Evolutionary conservation across 768 basidiomycete genomes (phyloP).

Genomic region (Amanita exitialis): DNA sequence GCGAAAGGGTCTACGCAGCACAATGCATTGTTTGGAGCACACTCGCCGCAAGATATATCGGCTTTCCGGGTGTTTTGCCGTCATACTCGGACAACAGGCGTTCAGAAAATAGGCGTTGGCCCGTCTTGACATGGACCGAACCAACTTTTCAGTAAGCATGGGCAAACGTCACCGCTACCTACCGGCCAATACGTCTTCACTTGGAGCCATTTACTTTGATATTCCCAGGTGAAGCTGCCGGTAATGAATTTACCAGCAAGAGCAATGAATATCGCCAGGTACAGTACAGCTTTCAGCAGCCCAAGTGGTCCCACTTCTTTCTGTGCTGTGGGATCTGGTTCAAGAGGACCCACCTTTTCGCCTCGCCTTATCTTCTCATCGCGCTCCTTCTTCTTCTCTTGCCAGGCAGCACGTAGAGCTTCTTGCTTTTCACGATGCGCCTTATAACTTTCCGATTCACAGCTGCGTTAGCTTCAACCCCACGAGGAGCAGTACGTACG

Average conservation of each 20-base stretch:
- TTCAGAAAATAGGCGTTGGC: constrained; percentile 71
- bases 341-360: constrained; percentile 62
- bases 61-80: constrained; percentile 52
- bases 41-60: constrained; percentile 79
- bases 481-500: constrained; percentile 9
- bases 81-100: constrained; percentile 54
- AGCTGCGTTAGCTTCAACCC: background rate
- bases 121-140: constrained; percentile 24
- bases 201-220: constrained; percentile 52
- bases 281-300: constrained; percentile 60
- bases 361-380: constrained; percentile 67
- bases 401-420: constrained; percentile 52
- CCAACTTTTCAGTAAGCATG: background rate
- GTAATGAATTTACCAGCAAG: constrained; percentile 79
- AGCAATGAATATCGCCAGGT: constrained; percentile 38
- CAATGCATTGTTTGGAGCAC: constrained; percentile 6
- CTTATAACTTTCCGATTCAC: constrained; percentile 37
- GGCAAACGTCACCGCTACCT: constrained; percentile 11
- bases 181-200: constrained; percentile 61
- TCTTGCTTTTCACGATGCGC: constrained; percentile 56
- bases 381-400: constrained; percentile 60
- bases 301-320: constrained; percentile 56
- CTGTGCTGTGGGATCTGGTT: constrained; percentile 63
- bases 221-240: constrained; percentile 82
- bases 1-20: constrained; percentile 8